Conservation (phyloP, 2,329 filamentous ascomycete genomes). For the Arthrobotrys megalospora region DNA sequence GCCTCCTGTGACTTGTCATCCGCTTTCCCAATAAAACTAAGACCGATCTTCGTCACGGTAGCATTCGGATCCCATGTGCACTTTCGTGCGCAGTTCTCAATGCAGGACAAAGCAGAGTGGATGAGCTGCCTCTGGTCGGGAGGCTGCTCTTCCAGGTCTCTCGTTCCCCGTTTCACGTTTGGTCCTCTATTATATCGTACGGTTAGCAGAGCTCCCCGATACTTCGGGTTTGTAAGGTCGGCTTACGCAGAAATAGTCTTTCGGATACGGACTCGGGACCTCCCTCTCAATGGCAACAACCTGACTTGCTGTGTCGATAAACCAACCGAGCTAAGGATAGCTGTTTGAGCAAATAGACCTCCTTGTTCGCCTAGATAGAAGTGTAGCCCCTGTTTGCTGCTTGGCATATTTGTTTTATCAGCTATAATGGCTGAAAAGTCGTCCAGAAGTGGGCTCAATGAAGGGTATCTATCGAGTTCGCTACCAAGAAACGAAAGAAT, state of each 20-base stretch:
- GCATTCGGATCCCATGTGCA: conserved; percentile 59
- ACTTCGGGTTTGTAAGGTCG: not conserved
- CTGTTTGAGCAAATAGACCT: conserved; percentile 22
- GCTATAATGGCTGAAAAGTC: conserved; percentile 43
- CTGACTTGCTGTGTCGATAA: conserved; percentile 49
- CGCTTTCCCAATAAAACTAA: conserved; percentile 55
- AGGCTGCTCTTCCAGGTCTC: conserved; percentile 48
- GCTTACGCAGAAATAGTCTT: conserved; percentile 59
- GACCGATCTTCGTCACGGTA: conserved; percentile 44
- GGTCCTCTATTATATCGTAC: conserved; percentile 39
- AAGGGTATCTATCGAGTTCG: conserved; percentile 50
- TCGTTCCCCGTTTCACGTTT: conserved; percentile 39
- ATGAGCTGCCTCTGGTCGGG: conserved; percentile 55
- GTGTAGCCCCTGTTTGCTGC: conserved; percentile 38
- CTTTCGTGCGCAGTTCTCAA: conserved; percentile 54
- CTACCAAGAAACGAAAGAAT: conserved; percentile 47
- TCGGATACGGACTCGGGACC: conserved; percentile 53
- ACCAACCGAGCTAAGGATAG: not conserved
- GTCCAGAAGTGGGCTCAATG: conserved; percentile 34
- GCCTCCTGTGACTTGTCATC: conserved; percentile 33
- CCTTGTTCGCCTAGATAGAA: conserved; percentile 56
- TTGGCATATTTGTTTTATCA: conserved; percentile 44
- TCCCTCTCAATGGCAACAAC: conserved; percentile 49
- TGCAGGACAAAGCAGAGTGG: conserved; percentile 47
- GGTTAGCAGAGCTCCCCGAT: not conserved